Percentiles rank a stretch among this genome's conserved stretches.
phyloP scores from a whole-genome alignment of 2,329 filamentous ascomycete species.

The Ceratocystis eucalypticola region DNA sequence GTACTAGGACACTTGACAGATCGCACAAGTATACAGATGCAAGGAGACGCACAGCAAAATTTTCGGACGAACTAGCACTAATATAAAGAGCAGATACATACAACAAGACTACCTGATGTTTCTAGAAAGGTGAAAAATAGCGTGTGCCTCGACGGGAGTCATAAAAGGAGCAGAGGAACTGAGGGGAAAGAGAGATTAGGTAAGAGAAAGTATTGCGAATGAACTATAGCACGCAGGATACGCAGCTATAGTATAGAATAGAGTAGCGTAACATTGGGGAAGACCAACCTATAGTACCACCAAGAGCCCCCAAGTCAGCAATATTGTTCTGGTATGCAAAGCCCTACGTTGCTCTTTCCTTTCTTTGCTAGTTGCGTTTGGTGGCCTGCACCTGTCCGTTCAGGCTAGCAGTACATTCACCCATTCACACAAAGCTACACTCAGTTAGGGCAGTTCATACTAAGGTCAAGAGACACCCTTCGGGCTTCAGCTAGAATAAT shows the following conservation, averaged over 20 bases:
- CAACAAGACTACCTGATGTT: not conserved
- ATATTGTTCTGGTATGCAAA: not conserved
- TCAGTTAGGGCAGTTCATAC: not conserved
- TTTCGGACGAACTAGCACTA: not conserved
- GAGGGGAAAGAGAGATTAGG: not conserved
- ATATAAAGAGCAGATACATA: not conserved
- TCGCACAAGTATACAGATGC: not conserved
- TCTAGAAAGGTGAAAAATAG: not conserved
- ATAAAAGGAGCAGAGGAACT: not conserved
- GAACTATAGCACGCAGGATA: no score
- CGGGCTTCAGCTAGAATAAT: not conserved
- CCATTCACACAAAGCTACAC: not conserved
- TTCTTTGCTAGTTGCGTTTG: not conserved
- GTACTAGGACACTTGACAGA: not conserved
- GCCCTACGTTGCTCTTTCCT: not conserved
- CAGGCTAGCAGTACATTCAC: not conserved
- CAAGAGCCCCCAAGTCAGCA: no score
- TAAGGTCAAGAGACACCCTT: not conserved
- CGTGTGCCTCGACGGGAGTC: not conserved
- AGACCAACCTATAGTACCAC: no score
- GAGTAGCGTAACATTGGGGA: no score
- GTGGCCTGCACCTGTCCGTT: not conserved
- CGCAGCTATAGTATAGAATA: no score
- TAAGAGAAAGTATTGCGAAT: no score
- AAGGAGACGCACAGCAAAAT: not conserved